Conservation (phyloP, 352 stramenopile species). For the Phytopythium montanum region DNA sequence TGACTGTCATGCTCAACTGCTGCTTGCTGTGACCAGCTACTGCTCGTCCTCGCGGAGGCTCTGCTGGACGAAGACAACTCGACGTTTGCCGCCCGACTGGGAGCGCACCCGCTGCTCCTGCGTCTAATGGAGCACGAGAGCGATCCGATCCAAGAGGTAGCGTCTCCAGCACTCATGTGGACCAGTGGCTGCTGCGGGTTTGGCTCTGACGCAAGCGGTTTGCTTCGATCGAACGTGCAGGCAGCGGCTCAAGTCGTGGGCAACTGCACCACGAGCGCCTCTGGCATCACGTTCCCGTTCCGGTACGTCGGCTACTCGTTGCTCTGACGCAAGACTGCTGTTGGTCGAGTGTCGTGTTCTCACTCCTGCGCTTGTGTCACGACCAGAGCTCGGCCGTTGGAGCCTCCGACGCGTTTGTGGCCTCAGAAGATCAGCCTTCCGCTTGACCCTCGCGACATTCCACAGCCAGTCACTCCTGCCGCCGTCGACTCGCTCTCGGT, state of each 20-base stretch:
- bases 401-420: conserved; percentile 43
- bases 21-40: conserved; percentile 14
- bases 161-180: background rate
- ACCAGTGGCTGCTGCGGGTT: background rate
- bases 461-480: background rate
- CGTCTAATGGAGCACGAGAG: conserved; percentile 77
- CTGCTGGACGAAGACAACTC: conserved; percentile 82
- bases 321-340: background rate
- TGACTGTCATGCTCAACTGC: background rate
- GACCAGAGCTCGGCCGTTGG: conserved; percentile 51
- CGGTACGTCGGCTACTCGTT: conserved; percentile 6
- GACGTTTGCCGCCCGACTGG: conserved; percentile 65
- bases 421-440: conserved; percentile 57
- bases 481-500: conserved; percentile 25
- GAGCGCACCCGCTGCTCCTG: conserved; percentile 60
- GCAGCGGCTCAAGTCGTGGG: conserved; percentile 61
- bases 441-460: conserved; percentile 49
- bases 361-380: background rate
- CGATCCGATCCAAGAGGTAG: conserved; percentile 72
- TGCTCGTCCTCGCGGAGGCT: conserved; percentile 47
- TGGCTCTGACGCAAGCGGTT: background rate
- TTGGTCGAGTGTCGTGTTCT: background rate
- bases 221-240: conserved; percentile 17
- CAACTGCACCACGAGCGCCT: conserved; percentile 55
- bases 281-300: conserved; percentile 70